Evolutionary conservation across 257 asterid genomes (phyloP), one percentile per base, ranked within the genome.

Genomic region (Salvia miltiorrhiza): DNA sequence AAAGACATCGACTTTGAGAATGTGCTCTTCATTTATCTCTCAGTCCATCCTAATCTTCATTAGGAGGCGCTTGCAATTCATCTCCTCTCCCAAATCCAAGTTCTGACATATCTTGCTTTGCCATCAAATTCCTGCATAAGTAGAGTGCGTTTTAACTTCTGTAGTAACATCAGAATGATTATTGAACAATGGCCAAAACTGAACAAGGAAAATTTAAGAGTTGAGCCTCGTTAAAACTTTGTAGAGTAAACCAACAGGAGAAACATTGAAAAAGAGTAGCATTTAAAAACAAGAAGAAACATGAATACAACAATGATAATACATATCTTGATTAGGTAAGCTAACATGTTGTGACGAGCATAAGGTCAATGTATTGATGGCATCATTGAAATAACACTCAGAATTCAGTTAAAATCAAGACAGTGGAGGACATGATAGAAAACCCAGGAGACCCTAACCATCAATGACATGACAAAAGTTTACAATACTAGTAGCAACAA

Each of bases 91-190:
- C 70, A 59, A 94, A 94, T 71, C 99, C 97, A 54, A 94, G 93
- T 71, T 94, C 97, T 0, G 92, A 77, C 97, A 89, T 84, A 40
- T 94, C 93, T 84, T 94, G 96, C 79, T 81, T 94, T 49, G 99
- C 99, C 99, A 94, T 94, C 88, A 94, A 81, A 76, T 94, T 91
- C 89, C 97, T 94, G 86, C 87, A 80, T 70, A 65, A 16, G 3
- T 17, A 16, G 37, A 30, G 5, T 2, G 49, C 3, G 11, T n/a
- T 24, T 56, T 47, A 75, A 43, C 45, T 62, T 44, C 21, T 1
- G 56, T 24, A 62, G 10, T n/a, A n/a, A n/a, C n/a, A n/a, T n/a
- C n/a, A n/a, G 62, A 41, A 5, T 60, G 50, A 58, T 44, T 5
- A 47, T 19, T n/a, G 48, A 55, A 6, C 16, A 32, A 40, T 19